These are phyloP conservation scores for Batrachochytrium dendrobatidis DNA, from an alignment of 371 early-diverging fungal genomes.

Conservation along the genomic window DNA sequence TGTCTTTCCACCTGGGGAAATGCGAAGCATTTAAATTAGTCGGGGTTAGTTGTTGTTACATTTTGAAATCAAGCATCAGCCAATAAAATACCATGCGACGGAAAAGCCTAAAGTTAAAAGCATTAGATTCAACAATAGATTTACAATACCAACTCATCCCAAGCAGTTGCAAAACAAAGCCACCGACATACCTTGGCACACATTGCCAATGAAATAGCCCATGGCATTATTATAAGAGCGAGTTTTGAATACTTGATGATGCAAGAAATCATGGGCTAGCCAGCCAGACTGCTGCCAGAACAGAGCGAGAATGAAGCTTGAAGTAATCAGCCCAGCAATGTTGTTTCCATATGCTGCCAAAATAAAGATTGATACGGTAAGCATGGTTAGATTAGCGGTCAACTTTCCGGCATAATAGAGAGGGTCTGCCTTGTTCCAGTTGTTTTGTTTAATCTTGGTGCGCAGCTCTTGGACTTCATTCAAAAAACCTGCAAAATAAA, in stretches of 20 bases:
- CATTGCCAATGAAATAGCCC: constrained; percentile 68
- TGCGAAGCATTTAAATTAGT: background rate
- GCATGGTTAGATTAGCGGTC: constrained; percentile 48
- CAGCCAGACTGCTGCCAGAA: constrained; percentile 82
- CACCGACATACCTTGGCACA: constrained; percentile 70
- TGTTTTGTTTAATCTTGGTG: constrained; percentile 47
- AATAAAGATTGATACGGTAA: constrained; percentile 44
- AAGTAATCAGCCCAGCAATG: constrained; percentile 41
- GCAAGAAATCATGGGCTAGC: constrained; percentile 81
- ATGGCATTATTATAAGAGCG: constrained; percentile 55
- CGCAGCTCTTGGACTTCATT: constrained; percentile 61
- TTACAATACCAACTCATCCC: constrained; percentile 1
- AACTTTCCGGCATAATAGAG: constrained; percentile 63
- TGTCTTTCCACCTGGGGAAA: constrained; percentile 64
- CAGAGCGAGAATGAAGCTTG: constrained; percentile 59
- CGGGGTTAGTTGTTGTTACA: too few relatives aligned
- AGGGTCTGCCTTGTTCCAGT: constrained; percentile 61
- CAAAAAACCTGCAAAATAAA: constrained; percentile 29
- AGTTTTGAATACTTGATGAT: constrained; percentile 74
- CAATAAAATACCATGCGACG: constrained; percentile 21
- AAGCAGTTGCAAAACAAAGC: constrained; percentile 40
- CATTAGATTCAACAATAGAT: constrained; percentile 5
- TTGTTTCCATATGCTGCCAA: constrained; percentile 43
- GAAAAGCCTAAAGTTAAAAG: constrained; percentile 20
- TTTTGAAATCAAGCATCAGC: background rate